These are phyloP conservation scores for Candida hungchunana DNA, from an alignment of 805 yeast species.

Conservation along the genomic window DNA sequence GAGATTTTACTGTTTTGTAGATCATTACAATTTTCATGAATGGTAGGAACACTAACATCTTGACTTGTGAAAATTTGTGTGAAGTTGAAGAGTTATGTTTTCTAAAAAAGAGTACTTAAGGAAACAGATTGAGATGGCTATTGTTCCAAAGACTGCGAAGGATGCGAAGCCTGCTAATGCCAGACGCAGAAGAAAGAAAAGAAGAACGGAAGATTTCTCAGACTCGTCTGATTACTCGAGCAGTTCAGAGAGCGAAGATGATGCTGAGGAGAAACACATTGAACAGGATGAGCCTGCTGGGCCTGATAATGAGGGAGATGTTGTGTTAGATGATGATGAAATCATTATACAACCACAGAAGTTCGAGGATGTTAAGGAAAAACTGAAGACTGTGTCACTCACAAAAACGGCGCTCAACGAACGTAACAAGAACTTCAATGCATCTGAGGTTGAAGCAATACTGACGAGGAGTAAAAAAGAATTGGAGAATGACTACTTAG, in stretches of 20 bases:
- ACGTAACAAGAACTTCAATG: constrained; percentile 27
- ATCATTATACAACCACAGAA: constrained; percentile 13
- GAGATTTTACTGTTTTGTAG: neutral
- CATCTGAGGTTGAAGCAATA: constrained; percentile 27
- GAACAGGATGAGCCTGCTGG: constrained; percentile 3
- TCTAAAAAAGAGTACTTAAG: neutral
- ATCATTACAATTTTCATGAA: too few species aligned
- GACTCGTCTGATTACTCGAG: constrained; percentile 43
- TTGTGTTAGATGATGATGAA: constrained; percentile 33
- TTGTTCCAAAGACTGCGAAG: constrained; percentile 22
- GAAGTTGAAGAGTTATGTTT: too few species aligned
- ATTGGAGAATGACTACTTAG: constrained; percentile 48
- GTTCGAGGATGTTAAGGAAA: constrained; percentile 12
- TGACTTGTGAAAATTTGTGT: too few species aligned
- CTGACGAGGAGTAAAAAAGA: constrained; percentile 31
- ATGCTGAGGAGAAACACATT: constrained; percentile 6
- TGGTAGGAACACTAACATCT: too few species aligned
- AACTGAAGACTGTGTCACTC: constrained; percentile 22
- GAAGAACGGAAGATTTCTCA: constrained; percentile 77
- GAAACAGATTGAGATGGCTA: constrained; percentile 24
- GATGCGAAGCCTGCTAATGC: constrained; percentile 13
- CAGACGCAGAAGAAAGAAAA: constrained; percentile 65
- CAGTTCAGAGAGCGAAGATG: constrained; percentile 27
- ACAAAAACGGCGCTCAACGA: constrained; percentile 34
- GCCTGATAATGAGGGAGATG: constrained; percentile 20